Evolutionary conservation across 2,329 filamentous ascomycete genomes (phyloP), one percentile per base, ranked within the genome.

Genomic region (Gyromitra esculenta): DNA sequence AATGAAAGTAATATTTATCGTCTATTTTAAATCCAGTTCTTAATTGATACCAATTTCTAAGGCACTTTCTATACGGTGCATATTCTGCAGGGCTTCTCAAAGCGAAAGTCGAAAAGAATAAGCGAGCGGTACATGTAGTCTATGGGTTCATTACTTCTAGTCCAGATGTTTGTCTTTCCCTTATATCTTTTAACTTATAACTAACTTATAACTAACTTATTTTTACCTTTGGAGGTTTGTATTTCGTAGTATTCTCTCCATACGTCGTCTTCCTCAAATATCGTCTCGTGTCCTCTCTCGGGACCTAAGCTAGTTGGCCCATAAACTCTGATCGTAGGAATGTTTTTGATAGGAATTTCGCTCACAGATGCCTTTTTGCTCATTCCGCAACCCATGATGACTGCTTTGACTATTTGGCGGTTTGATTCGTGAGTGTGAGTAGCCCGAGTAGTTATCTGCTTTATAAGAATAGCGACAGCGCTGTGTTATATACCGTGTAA

Each of bases 191-290:
- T 31, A 45, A 13, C 13, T 1, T 39, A 11, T 45, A 45, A 15
- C 8, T 57, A 37, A 31, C 37, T n/a, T n/a, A 5, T 15, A 25
- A 5, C 8, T 37, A 9, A 1, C 5, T 8, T 37, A 7, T 37
- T 57, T 37, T 37, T 37, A 2, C n/a, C 5, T 57, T 57, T 57
- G 4, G 37, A 39, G 25, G 31, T n/a, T n/a, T 57, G 31, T 9
- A 5, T 57, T 11, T 39, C n/a, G 11, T 75, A 70, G 25, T 75
- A 65, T 2, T 52, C 50, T 48, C 65, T 56, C 72, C 72, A 75
- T 9, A 43, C 2, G 2, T 70, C 2, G 2, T 75, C 65, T 21
- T 64, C 65, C 39, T 62, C 57, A 15, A 70, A 62, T n/a, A 62
- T 1, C 4, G 54, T n/a, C n/a, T 45, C 8, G 13, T 62, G 37